Evolutionary conservation across 306 rosid species (phyloP), one percentile per base, ranked within the genome.

Genomic region (Crataegus laevigata): DNA sequence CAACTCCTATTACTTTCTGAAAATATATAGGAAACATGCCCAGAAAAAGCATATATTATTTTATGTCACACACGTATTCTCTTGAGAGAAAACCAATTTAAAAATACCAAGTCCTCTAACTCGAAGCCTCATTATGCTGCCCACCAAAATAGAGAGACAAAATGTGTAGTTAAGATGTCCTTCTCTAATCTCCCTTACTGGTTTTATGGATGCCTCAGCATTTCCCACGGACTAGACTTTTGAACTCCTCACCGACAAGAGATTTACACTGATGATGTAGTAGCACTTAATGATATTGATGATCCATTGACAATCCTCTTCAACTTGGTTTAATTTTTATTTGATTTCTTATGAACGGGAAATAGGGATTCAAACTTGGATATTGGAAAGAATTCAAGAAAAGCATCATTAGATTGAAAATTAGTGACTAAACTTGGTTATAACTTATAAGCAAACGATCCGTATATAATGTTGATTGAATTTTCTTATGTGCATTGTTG

Each of bases 161-260:
- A 76, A 76, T 60, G 13, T 34, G 55, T 86, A 75, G 92, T 89
- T 91, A 52, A 73, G 69, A 78, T 75, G 94, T 91, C 97, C 57
- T 70, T 66, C 85, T 87, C 94, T 21, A 28, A 3, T 40, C 57
- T 78, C 81, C 86, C 86, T 68, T 77, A 72, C 82, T 52, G 7
- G 3, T 69, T 67, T 79, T 79, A 71, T 60, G 61, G 22, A 60
- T 59, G 51, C 43, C 50, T 54, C 60, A 36, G 60, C 71, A 47
- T 12, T 71, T 71, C 14, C 54, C 13, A 22, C 55, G 7, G 40
- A 12, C 30, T 12, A 34, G 32, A 54, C 51, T 54, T 32, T 29
- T 32, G 21, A 24, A 55, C 81, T 78, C 66, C 66, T 77, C 72
- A 75, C 89, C 93, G 90, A 91, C 93, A 87, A 64, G 25, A n/a